Percentiles rank a stretch among this genome's conserved stretches.
Conservation (phyloP, 2,329 filamentous ascomycete genomes). For the Fusarium tricinctum region DNA sequence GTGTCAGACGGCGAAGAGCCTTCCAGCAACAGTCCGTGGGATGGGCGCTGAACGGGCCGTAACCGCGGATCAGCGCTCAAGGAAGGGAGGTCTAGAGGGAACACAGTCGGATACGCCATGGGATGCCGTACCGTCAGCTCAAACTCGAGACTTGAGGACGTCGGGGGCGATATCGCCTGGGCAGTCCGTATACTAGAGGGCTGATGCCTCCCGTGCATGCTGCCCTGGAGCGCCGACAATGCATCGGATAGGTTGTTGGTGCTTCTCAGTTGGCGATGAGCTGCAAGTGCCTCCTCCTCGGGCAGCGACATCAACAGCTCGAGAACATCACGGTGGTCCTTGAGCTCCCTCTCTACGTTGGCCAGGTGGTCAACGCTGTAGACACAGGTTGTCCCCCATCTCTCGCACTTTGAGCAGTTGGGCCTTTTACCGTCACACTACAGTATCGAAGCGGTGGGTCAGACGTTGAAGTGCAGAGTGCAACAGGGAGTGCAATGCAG, state of each 20-base stretch:
- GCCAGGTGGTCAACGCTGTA: slow-evolving; percentile 29
- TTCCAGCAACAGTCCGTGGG: not conserved
- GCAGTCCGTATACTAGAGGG: slow-evolving; percentile 30
- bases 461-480: not conserved
- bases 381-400: slow-evolving; percentile 22
- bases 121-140: slow-evolving; percentile 38
- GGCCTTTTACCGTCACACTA: slow-evolving; percentile 34
- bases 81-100: slow-evolving; percentile 29
- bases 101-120: slow-evolving; percentile 32
- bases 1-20: slow-evolving; percentile 29
- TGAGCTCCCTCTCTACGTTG: slow-evolving; percentile 31
- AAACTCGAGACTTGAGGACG: slow-evolving; percentile 37
- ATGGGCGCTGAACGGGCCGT: slow-evolving; percentile 4
- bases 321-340: slow-evolving; percentile 31
- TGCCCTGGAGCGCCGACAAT: slow-evolving; percentile 25
- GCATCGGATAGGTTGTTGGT: slow-evolving; percentile 11
- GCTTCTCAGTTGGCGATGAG: slow-evolving; percentile 14
- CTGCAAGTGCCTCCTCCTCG: slow-evolving; percentile 16
- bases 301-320: slow-evolving; percentile 25
- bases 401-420: slow-evolving; percentile 29
- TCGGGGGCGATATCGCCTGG: slow-evolving; percentile 32
- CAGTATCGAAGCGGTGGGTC: slow-evolving; percentile 17
- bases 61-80: slow-evolving; percentile 17
- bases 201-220: slow-evolving; percentile 27
- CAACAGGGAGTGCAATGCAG: too few species aligned